Evolutionary conservation across 352 stramenopile species (phyloP).

Genomic region (Globisporangium radiosum): DNA sequence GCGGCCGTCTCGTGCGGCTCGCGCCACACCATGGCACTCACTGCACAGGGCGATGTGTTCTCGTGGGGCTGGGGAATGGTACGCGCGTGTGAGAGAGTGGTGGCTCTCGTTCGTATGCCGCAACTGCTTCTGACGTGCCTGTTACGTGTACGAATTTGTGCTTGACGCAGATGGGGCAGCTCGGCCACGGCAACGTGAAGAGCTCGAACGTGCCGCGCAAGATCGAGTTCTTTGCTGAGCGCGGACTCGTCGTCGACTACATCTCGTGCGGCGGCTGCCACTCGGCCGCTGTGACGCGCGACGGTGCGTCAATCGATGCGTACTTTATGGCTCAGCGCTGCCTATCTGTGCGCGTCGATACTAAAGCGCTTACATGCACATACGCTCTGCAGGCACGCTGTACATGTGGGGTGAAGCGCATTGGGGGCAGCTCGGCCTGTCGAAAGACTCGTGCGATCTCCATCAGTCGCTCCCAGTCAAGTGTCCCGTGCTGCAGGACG

Average conservation of each 20-base stretch:
- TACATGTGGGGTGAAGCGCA: constrained; percentile 84
- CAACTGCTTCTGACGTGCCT: background rate
- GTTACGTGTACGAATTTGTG: background rate
- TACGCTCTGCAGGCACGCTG: constrained; percentile 27
- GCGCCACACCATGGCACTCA: constrained; percentile 78
- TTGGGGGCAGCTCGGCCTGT: constrained; percentile 72
- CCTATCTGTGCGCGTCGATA: background rate
- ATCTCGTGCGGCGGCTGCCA: constrained; percentile 81
- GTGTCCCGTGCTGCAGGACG: constrained; percentile 47
- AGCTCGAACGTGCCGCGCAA: constrained; percentile 52
- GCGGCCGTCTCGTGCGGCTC: constrained; percentile 72
- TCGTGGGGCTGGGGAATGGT: constrained; percentile 80
- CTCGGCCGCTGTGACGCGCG: constrained; percentile 61
- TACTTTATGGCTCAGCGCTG: background rate
- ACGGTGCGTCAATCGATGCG: constrained; percentile 25
- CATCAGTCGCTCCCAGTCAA: constrained; percentile 63
- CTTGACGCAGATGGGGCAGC: constrained; percentile 58
- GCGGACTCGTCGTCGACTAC: constrained; percentile 49
- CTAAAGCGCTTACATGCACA: too few species aligned
- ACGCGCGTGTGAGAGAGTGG: constrained; percentile 9
- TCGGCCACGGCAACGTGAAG: constrained; percentile 72
- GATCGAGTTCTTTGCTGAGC: constrained; percentile 55
- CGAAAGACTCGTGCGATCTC: constrained; percentile 51
- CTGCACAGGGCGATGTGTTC: constrained; percentile 47
- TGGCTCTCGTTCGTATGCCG: background rate